Base-by-base conservation (phyloP, 2,329 filamentous ascomycete species). In the Gaeumannomyces tritici region DNA sequence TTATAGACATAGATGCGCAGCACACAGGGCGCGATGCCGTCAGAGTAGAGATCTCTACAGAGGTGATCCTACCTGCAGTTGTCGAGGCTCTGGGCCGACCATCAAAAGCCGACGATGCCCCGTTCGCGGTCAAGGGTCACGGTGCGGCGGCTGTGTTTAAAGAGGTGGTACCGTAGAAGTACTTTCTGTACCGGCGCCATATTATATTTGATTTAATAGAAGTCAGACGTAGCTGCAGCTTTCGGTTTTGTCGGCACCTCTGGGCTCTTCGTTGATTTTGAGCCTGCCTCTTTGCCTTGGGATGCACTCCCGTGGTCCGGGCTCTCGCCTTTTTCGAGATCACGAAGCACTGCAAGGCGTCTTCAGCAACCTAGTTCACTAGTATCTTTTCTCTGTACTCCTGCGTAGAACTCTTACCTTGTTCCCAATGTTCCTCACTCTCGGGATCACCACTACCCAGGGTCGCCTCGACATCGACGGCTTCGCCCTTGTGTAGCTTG, bases 351-450 rank as follows among this genome's bases (percentile, higher is more conserved):
- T n/a, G 28, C 15, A 31, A 8, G 2, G 18, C 3, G 27, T 11
- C 29, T 51, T 51, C 4, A 51, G 18, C 6, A 18, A 51, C 24
- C 1, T 21, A 6, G 42, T 11, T n/a, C 18, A 18, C 18, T 51
- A 21, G 1, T 24, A 18, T 8, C 18, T 21, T 51, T 21, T 24
- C 42, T 21, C 18, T 51, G 21, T n/a, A 3, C 15, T 35, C 12
- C 33, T 11, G 15, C 35, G 4, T 15, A 18, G 42, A 5, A 21
- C 6, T 21, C 42, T 62, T 47, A 89, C 91, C 85, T 72, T 96
- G 87, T 75, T 93, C 89, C 96, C 95, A 99, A 69, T 92, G 90
- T 65, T 82, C 79, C 75, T 99, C 95, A 71, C 84, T 85, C 66
- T 82, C 82, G 56, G 82, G 77, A 70, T 95, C 85, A 0, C 91